Base-by-base conservation (phyloP, 495 filamentous ascomycete genomes). In the Glarea lozoyensis region DNA sequence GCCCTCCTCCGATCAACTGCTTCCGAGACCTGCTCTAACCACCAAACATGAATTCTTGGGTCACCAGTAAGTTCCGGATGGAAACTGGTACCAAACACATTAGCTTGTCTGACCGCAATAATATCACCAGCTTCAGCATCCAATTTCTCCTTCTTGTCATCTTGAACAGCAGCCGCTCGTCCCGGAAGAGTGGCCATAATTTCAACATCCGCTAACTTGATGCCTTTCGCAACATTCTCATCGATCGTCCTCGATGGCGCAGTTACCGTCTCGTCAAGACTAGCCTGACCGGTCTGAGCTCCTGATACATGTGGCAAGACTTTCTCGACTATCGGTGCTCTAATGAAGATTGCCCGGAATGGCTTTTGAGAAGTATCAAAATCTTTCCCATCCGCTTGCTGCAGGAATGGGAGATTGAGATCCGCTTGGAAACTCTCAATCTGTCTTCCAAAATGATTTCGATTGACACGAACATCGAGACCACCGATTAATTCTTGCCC, bases 381-480 rank as follows among this genome's bases (percentile, higher is more conserved):
- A 2, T 65, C 66, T 0, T 59, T 59, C 24, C 53, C 52, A 11
- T 43, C 37, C 6, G 46, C 27, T 2, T 61, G 49, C 21, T 49
- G 45, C 11, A 96, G 66, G 57, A 95, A 95, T 0, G 78, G 76
- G 32, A 98, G 63, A 22, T 81, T 65, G 18, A 97, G 55, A 27
- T 82, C 75, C 2, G 80, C 78, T 53, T 89, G 79, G 60, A 98
- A 98, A 54, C 86, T 94, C 64, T 98, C 88, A 19, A 82, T 77
- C 63, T 98, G 92, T 37, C 93, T 75, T 16, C 92, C 92, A 57
- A 95, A 98, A 60, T 94, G 84, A 55, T 98, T 98, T n/a, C 92
- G 68, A 54, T 90, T 84, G 37, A 98, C 88, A 35, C 85, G 73
- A 22, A 98, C 89, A 55, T 89, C 83, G 19, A 98, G 70, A 10